phyloP scores from a whole-genome alignment of 2,329 filamentous ascomycete genomes.

The Colletotrichum simmondsii region DNA sequence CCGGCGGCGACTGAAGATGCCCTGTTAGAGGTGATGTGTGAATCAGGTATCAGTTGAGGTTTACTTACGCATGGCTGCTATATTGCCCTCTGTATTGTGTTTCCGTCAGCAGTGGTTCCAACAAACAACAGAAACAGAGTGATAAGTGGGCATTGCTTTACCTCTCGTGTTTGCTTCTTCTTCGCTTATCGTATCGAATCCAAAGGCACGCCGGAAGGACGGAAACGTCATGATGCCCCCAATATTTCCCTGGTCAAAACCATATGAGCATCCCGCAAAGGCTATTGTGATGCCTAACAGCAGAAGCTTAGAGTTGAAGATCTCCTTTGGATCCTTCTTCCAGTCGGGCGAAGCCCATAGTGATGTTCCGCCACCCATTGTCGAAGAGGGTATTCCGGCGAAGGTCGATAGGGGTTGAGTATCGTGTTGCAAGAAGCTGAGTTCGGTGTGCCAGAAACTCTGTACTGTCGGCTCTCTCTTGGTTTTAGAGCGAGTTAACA shows the following conservation, averaged over 20 bases:
- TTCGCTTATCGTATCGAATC: conserved; percentile 42
- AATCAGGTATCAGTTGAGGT: too few species aligned
- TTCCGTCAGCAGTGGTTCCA: not conserved
- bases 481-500: not conserved
- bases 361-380: conserved; percentile 50
- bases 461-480: not conserved
- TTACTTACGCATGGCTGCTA: conserved; percentile 44
- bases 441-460: not conserved
- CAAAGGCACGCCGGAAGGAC: conserved; percentile 48
- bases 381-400: not conserved
- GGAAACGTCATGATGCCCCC: conserved; percentile 49
- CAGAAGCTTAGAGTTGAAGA: conserved; percentile 48
- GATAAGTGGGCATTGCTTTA: not conserved
- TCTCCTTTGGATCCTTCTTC: conserved; percentile 47
- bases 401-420: not conserved
- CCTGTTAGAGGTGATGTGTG: conserved; percentile 6
- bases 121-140: too few species aligned
- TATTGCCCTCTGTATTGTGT: conserved; percentile 39
- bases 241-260: conserved; percentile 52
- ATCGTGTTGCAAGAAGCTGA: not conserved
- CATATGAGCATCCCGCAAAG: conserved; percentile 51
- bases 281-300: conserved; percentile 46
- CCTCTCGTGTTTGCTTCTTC: conserved; percentile 40
- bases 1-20: conserved; percentile 45
- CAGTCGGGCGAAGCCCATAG: conserved; percentile 50